Base-by-base conservation (phyloP, 257 asterid species). In the Rehmannia glutinosa region DNA sequence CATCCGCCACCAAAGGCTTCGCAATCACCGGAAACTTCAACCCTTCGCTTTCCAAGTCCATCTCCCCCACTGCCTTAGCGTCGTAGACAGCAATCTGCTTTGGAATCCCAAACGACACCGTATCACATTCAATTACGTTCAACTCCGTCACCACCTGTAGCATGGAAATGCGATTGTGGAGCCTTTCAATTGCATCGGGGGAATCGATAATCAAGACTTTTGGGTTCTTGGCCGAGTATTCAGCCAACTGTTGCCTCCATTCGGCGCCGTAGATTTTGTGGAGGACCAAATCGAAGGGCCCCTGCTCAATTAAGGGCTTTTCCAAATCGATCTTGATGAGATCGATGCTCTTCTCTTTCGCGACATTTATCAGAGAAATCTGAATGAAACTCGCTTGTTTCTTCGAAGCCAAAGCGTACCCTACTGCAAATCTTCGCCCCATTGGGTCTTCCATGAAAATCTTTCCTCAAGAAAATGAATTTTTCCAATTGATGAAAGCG, bases 381-480 rank as follows among this genome's bases (percentile, higher is more conserved):
- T 83, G 95, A 19, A 89, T 70, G 72, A 89, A 89, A 66, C 95
- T 86, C 7, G 89, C 84, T 67, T 81, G 86, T 70, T 89, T 89
- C 82, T 89, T 86, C 43, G 91, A 78, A 28, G 92, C 94, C 81
- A 89, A 74, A 19, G 96, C 96, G 71, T 89, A 89, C 2, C 95
- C 96, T 28, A 89, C 84, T 28, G 81, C 70, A 38, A 77, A 86
- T 70, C 87, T 74, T 58, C 78, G 72, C 69, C 63, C 70, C 78
- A 59, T 75, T 64, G 77, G 71, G 72, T 66, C 53, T 69, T 69
- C 89, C 84, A 80, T 80, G 64, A 20, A 68, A 50, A 30, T 16
- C 25, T 47, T 10, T 42, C 33, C 15, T 39, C 52, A 30, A 41
- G 30, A 46, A 55, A 70, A 58, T 20, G 28, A 51, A 6, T 42